Conservation (phyloP, 306 rosid species). For the Casuarina glauca region DNA sequence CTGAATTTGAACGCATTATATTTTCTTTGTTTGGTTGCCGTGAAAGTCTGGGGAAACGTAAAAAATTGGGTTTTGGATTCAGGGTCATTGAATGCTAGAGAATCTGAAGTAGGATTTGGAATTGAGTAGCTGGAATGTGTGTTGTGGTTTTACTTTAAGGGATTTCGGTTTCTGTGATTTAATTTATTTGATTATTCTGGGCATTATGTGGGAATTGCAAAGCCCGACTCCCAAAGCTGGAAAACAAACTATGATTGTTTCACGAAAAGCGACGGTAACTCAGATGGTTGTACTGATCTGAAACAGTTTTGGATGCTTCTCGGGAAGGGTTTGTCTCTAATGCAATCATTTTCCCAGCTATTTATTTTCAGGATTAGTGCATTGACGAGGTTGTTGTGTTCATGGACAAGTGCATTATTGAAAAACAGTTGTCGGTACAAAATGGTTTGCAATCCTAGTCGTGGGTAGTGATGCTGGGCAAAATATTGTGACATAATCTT, state of each 20-base stretch:
- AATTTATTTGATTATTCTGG: not conserved
- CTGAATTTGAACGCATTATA: not conserved
- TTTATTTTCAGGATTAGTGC: not conserved
- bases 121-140: not conserved
- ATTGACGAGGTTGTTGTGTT: not conserved
- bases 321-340: not conserved
- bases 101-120: not conserved
- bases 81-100: not conserved
- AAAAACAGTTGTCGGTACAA: not conserved
- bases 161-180: not conserved
- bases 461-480: not conserved
- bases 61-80: not conserved
- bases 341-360: not conserved
- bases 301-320: not conserved
- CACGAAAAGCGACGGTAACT: not conserved
- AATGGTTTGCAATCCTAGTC: not conserved
- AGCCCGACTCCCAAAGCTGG: not conserved
- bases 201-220: not conserved
- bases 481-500: not conserved
- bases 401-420: not conserved
- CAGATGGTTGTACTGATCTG: not conserved
- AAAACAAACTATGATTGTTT: not conserved
- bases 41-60: not conserved
- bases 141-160: not conserved
- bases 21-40: slow-evolving; percentile 10